These are phyloP conservation scores for Nakataea oryzae DNA, from an alignment of 2,329 filamentous ascomycete species.

Conservation along the genomic window DNA sequence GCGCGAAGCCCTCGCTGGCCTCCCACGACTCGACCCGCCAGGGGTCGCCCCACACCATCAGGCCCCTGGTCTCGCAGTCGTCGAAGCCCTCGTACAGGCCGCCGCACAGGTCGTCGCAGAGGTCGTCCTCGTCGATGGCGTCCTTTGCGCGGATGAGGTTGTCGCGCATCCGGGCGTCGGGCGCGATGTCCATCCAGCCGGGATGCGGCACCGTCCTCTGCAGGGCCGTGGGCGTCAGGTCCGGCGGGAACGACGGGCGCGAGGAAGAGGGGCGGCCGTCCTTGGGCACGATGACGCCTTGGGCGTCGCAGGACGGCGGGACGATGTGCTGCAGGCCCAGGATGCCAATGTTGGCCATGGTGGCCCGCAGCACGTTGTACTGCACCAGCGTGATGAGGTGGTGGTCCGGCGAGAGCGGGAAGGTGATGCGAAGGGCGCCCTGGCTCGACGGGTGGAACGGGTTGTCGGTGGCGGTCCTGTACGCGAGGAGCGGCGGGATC, in stretches of 20 bases:
- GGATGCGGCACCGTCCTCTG: constrained; percentile 15
- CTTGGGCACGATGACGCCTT: not conserved
- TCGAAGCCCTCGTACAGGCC: constrained; percentile 13
- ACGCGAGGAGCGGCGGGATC: not conserved
- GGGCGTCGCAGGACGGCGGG: not conserved
- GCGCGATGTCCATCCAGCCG: constrained; percentile 17
- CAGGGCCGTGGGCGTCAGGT: constrained; percentile 15
- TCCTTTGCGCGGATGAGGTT: constrained; percentile 14
- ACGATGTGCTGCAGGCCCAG: not conserved
- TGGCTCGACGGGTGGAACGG: not conserved
- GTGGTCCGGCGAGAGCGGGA: constrained; percentile 5
- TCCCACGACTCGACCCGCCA: constrained; percentile 29
- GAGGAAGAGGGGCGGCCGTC: not conserved
- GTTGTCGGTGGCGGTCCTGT: not conserved
- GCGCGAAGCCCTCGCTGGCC: constrained; percentile 25
- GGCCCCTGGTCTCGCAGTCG: constrained; percentile 14
- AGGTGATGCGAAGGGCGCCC: not conserved
- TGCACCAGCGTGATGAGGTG: constrained; percentile 10
- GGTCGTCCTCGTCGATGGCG: constrained; percentile 15
- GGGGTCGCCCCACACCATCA: constrained; percentile 28
- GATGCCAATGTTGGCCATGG: constrained; percentile 7
- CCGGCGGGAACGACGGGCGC: constrained; percentile 7
- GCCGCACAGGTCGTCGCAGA: constrained; percentile 15
- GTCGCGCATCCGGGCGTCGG: constrained; percentile 16
- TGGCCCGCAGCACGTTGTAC: constrained; percentile 11